These are phyloP conservation scores for Myriosclerotinia scirpicola DNA, from an alignment of 2,329 filamentous ascomycete genomes.

Conservation along the genomic window DNA sequence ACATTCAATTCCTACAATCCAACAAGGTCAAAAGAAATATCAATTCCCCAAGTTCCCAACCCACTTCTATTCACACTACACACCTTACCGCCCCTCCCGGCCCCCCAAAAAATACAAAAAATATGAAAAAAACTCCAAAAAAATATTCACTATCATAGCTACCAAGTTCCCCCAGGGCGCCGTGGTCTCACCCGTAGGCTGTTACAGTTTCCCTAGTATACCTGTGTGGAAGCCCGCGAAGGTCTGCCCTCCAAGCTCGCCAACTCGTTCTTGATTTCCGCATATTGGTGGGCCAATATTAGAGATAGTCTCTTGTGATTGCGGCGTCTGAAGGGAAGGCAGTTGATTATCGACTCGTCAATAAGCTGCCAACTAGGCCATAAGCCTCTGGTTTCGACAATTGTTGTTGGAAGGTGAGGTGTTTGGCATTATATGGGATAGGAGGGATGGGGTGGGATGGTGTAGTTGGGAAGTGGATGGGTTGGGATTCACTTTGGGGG, in stretches of 20 bases:
- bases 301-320: neutral
- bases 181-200: constrained; percentile 2
- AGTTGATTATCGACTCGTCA: neutral
- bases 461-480: neutral
- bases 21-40: neutral
- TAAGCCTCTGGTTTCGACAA: neutral
- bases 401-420: neutral
- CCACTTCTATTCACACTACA: neutral
- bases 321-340: neutral
- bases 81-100: neutral
- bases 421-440: neutral
- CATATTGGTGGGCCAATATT: neutral
- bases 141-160: neutral
- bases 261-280: neutral
- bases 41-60: neutral
- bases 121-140: neutral
- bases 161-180: neutral
- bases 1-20: neutral
- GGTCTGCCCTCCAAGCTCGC: constrained; percentile 9
- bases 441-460: neutral
- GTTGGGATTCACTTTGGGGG: neutral
- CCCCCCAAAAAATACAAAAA: no score
- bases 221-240: constrained; percentile 12
- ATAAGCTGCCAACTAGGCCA: neutral
- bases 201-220: constrained; percentile 12